Evolutionary conservation across 257 asterid genomes (phyloP), one percentile per base, ranked within the genome.

Genomic region (Gardenia jasminoides): DNA sequence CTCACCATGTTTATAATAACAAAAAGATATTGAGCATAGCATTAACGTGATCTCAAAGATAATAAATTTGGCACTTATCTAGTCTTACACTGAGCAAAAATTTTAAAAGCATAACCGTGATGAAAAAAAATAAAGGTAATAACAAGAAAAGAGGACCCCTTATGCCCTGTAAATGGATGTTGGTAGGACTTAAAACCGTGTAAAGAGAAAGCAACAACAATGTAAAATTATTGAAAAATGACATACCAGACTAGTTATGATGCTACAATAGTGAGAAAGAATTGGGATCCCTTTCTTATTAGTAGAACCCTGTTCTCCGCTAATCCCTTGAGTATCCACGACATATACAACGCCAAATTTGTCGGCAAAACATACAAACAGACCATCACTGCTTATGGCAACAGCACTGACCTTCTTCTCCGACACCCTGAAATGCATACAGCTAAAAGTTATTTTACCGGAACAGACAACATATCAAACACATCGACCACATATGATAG

Each of bases 341-440:
- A 86, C 90, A 86, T 91, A 88, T 72, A 94, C 94, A 19, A 89
- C 95, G 22, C 98, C 97, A 83, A 96, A 96, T 85, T 96, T 96
- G 86, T 96, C 98, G 17, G 99, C 95, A 17, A 89, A 96, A 85
- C 91, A 90, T 47, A 93, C 93, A 75, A 83, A 92, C 66, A 33
- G 80, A 78, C 86, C 98, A 80, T 90, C 91, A 24, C 78, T 81
- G 79, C 94, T 91, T 75, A 93, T 81, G 48, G 96, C 96, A 82
- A 93, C 88, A 68, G 99, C 93, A 87, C 87, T 96, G 85, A 92
- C 99, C 85, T 96, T 91, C 90, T 96, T 96, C 85, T 96, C 99
- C 33, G 97, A 92, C 74, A 83, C 84, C 80, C 99, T 96, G 88
- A 79, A 26, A 44, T 26, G 58, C 75, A 80, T 39, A 62, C 75